Base-by-base conservation (phyloP, 257 asterid species). In the Striga asiatica region DNA sequence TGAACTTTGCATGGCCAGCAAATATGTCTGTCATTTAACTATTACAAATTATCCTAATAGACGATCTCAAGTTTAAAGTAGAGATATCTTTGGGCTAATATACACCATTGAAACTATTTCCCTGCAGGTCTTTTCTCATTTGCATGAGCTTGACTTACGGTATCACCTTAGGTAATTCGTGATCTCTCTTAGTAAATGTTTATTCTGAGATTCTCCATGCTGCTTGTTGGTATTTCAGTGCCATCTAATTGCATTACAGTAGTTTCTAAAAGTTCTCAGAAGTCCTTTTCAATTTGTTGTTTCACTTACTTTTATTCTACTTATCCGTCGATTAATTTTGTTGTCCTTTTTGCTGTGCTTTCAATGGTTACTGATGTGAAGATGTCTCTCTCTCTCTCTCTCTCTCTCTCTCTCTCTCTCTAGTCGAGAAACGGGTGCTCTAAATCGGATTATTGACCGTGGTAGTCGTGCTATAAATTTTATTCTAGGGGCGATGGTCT, bases 391-490 rank as follows among this genome's bases (percentile, higher is more conserved):
- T n/a, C n/a, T n/a, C n/a, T n/a, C n/a, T n/a, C n/a, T 45, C 32
- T 53, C 10, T 54, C 21, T 66, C 3, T 54, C 22, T 72, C 27
- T 62, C 51, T 41, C 49, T 64, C 37, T 52, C 48, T 76, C 65
- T 77, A 91, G 98, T 71, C 97, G 98, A 56, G 96, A 91, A 76
- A 91, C 98, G 12, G 98, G 98, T 69, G 98, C 78, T 56, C 88
- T 91, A 51, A 87, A 81, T 78, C 89, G 97, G 58, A 84, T 71
- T 38, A 91, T 91, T 51, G 98, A 91, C 63, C 96, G 98, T 62
- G 98, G 98, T 68, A 91, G 98, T 74, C 94, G 98, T 9, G 98
- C 98, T 67, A 91, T 91, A 61, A 87, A 91, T 71, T 91, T 87
- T 71, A 81, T 91, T 55, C 96, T 91, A 69, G 84, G 96, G 17